These are phyloP conservation scores for Chaetomium fimeti DNA, from an alignment of 495 filamentous ascomycete genomes.

Conservation along the genomic window DNA sequence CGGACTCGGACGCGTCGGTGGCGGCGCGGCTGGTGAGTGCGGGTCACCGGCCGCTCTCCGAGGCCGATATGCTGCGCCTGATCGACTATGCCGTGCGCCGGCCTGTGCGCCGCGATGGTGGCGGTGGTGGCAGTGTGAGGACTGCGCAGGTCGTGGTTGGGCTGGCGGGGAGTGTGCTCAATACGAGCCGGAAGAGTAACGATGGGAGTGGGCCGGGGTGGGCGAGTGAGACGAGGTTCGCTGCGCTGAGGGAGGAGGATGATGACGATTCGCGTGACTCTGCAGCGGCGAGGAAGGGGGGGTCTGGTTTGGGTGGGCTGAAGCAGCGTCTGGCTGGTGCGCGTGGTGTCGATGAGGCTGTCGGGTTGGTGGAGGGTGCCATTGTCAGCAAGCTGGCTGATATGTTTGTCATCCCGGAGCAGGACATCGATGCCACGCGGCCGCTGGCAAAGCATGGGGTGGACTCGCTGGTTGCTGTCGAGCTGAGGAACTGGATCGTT, in stretches of 20 bases:
- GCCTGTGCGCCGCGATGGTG: no score
- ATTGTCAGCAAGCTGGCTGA: conserved; percentile 1
- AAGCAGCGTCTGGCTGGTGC: no score
- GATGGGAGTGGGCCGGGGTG: no score
- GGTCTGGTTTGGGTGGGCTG: no score
- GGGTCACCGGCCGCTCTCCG: background rate
- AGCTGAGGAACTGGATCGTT: conserved; percentile 46
- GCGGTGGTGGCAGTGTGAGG: no score
- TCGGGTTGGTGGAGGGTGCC: background rate
- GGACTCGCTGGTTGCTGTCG: conserved; percentile 49
- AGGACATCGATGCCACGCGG: conserved; percentile 28
- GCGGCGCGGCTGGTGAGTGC: background rate
- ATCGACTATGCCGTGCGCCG: background rate
- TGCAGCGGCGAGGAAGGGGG: no score
- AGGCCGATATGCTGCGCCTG: background rate
- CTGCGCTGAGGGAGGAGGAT: no score
- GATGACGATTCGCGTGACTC: no score
- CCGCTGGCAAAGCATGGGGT: conserved; percentile 38
- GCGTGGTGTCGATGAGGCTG: background rate
- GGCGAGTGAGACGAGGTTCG: no score
- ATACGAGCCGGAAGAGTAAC: no score
- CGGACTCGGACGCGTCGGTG: conserved; percentile 12
- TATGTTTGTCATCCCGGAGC: conserved; percentile 32
- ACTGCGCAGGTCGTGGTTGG: no score
- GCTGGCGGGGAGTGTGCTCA: no score